phyloP scores from a whole-genome alignment of 2,329 filamentous ascomycete species.

The Trichoderma harzianum region DNA sequence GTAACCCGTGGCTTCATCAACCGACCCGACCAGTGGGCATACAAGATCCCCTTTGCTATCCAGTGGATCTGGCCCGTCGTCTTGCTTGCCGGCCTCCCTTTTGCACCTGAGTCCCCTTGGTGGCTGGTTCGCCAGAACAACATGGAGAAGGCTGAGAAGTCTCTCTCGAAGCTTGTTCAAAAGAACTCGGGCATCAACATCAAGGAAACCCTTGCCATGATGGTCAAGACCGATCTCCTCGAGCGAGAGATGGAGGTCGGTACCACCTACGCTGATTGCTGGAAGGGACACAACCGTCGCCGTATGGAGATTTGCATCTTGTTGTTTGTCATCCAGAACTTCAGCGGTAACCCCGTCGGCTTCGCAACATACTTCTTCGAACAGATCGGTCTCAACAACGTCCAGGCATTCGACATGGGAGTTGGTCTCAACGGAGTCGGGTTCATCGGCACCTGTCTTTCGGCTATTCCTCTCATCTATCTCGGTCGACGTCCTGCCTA shows the following conservation, averaged over 20 bases:
- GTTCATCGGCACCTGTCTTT: conserved; percentile 40
- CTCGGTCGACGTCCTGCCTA: conserved; percentile 46
- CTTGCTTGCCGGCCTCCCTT: conserved; percentile 37
- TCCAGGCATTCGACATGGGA: conserved; percentile 23
- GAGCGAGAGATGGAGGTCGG: conserved; percentile 36
- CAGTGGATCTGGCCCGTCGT: conserved; percentile 49
- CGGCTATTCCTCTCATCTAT: conserved; percentile 42
- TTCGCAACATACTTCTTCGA: conserved; percentile 23
- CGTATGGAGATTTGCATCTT: conserved; percentile 46
- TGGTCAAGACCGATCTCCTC: conserved; percentile 41
- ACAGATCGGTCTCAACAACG: conserved; percentile 20
- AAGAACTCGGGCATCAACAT: conserved; percentile 11
- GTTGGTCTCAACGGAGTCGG: conserved; percentile 16
- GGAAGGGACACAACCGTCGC: conserved; percentile 42
- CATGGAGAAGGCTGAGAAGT: conserved; percentile 11
- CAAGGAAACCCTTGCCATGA: conserved; percentile 34
- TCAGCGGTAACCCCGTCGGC: conserved; percentile 20
- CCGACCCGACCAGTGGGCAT: conserved; percentile 41
- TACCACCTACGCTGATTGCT: conserved; percentile 42
- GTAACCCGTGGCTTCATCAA: conserved; percentile 28
- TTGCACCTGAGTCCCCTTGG: conserved; percentile 40
- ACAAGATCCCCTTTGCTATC: conserved; percentile 45
- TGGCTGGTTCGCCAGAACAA: conserved; percentile 17
- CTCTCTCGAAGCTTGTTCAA: conserved; percentile 11
- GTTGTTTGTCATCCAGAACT: conserved; percentile 21